These are phyloP conservation scores for Penicillium sp. DNA, from an alignment of 2,329 filamentous ascomycete species.

Conservation along the genomic window DNA sequence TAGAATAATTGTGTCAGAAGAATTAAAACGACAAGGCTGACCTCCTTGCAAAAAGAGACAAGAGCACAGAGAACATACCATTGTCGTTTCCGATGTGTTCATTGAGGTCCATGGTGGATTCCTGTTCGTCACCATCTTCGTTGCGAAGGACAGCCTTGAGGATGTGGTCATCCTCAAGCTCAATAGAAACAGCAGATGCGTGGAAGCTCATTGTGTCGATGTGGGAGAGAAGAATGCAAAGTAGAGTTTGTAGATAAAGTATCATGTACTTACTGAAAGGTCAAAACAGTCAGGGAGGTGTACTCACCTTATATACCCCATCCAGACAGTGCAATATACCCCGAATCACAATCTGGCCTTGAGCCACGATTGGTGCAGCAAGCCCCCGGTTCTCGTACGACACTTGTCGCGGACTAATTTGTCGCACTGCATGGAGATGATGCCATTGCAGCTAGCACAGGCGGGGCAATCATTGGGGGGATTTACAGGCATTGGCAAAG, in stretches of 20 bases:
- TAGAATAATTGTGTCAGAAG: slow-evolving; percentile 15
- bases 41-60: not conserved
- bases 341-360: not conserved
- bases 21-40: not conserved
- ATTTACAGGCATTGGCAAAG: slow-evolving; percentile 1
- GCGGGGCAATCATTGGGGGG: slow-evolving; percentile 3
- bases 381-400: slow-evolving; percentile 14
- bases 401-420: slow-evolving; percentile 22
- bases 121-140: slow-evolving; percentile 45
- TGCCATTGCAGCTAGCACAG: slow-evolving; percentile 9
- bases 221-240: not conserved
- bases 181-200: slow-evolving; percentile 47
- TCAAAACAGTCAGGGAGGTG: not conserved
- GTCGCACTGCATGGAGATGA: slow-evolving; percentile 10
- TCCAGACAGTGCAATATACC: not conserved
- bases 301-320: slow-evolving; percentile 11
- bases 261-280: not conserved
- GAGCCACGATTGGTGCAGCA: slow-evolving; percentile 5
- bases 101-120: slow-evolving; percentile 53
- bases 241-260: not conserved
- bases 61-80: slow-evolving; percentile 33
- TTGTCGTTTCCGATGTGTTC: slow-evolving; percentile 53
- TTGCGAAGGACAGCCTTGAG: slow-evolving; percentile 47
- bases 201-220: slow-evolving; percentile 52
- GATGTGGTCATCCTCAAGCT: slow-evolving; percentile 52